Conservation (phyloP, 179 eudicot species). For the Beta lomatogona region DNA sequence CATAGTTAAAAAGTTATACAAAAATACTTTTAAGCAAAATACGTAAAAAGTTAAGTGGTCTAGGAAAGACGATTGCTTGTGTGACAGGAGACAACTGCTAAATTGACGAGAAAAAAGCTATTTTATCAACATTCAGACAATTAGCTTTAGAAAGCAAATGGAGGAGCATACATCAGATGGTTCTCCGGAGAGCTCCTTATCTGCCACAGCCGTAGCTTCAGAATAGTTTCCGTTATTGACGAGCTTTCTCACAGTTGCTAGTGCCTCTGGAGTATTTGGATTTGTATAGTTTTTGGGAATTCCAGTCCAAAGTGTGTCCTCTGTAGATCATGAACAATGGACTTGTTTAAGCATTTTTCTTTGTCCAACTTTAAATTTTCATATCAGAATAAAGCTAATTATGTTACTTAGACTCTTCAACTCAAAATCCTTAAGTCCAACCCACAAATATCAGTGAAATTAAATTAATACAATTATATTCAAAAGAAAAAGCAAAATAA, state of each 20-base stretch:
- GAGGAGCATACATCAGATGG: slow-evolving; percentile 59
- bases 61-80: no score
- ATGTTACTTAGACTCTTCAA: background rate
- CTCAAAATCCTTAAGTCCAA: no score
- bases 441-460: no score
- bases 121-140: background rate
- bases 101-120: no score
- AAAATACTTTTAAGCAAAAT: no score
- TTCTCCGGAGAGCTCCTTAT: slow-evolving; percentile 48
- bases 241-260: slow-evolving; percentile 62
- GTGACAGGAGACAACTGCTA: no score
- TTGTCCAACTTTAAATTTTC: background rate
- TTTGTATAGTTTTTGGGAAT: slow-evolving; percentile 64
- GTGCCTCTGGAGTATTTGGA: slow-evolving; percentile 50
- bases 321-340: slow-evolving; percentile 36
- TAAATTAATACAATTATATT: no score
- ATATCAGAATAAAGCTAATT: background rate
- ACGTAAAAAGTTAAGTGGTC: no score
- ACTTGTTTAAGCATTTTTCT: background rate
- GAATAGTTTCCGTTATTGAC: slow-evolving; percentile 72
- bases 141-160: background rate
- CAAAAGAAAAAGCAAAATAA: no score
- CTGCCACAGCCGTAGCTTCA: slow-evolving; percentile 63
- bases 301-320: slow-evolving; percentile 95
- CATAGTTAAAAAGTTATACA: no score